Evolutionary conservation across 768 basidiomycete species (phyloP), one percentile per base, ranked within the genome.

Genomic region (Boletus vinaceobasis): DNA sequence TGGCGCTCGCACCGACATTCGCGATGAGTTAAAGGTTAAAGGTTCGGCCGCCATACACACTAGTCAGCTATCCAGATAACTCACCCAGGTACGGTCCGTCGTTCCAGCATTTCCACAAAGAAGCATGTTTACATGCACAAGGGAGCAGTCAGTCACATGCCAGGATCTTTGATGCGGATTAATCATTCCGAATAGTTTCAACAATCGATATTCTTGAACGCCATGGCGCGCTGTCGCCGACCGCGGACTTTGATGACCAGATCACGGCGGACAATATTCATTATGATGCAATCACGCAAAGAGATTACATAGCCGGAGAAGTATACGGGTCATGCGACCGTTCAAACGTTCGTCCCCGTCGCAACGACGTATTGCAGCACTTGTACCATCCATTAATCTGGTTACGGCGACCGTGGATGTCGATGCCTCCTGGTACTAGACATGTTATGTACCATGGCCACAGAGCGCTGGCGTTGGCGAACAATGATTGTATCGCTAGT

Each of bases 391-490:
- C 43, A 5, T 35, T n/a, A n/a, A n/a, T 48, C 23, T 45, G 14
- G 26, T 27, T n/a, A 33, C 26, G 38, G 39, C 17, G 40, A 21
- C 49, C 39, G 35, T 26, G 39, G 58, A 26, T n/a, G n/a, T n/a
- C n/a, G 29, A 42, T 46, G 32, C 8, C 26, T 23, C 7, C 14
- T 29, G 15, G 21, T 4, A 13, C 9, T 29, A 17, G n/a, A 14
- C 4, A 21, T 19, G 35, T 62, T 52, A 58, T 50, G 38, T 58
- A 58, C 42, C 46, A 40, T 35, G 40, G 21, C n/a, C 17, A 11
- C 35, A 43, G 45, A 38, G 29, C 47, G 29, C 46, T 26, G 42
- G 21, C 8, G 3, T 19, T 10, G 32, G 31, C 39, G 23, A n/a
- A n/a, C n/a, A n/a, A 17, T n/a, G 36, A n/a, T 17, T n/a, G 36